phyloP scores from a whole-genome alignment of 2,329 filamentous ascomycete species.

The Microsporum audouinii region DNA sequence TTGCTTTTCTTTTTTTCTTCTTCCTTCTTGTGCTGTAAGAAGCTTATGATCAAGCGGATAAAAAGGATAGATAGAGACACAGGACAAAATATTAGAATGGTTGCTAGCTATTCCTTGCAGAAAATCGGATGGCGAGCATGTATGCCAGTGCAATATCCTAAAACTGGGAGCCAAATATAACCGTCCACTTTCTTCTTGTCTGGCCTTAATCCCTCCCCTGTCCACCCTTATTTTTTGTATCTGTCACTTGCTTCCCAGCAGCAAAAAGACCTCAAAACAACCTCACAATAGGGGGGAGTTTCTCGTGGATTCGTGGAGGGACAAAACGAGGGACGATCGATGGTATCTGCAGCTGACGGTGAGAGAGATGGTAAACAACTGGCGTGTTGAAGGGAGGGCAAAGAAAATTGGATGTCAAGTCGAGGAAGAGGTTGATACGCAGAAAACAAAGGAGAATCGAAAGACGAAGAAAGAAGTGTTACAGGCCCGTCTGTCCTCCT shows the following conservation, averaged over 20 bases:
- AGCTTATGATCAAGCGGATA: background rate
- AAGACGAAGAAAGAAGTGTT: background rate
- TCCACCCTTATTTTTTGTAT: background rate
- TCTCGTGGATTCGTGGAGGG: background rate
- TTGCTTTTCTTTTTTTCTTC: slow-evolving; percentile 11
- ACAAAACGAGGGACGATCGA: background rate
- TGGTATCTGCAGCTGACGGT: background rate
- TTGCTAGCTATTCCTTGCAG: slow-evolving; percentile 36
- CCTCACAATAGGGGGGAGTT: background rate
- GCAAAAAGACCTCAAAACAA: background rate
- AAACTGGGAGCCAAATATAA: slow-evolving; percentile 14
- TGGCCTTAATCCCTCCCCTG: background rate
- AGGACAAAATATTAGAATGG: slow-evolving; percentile 26
- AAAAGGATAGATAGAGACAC: slow-evolving; percentile 12
- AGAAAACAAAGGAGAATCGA: background rate
- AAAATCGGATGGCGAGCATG: slow-evolving; percentile 26
- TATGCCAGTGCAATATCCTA: slow-evolving; percentile 24
- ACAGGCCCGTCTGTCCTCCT: background rate
- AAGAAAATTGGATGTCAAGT: background rate
- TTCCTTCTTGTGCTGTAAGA: background rate
- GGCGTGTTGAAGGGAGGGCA: background rate
- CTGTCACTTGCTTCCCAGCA: slow-evolving; percentile 3
- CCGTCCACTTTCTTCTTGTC: background rate
- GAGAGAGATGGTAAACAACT: background rate
- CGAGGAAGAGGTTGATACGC: background rate